Evolutionary conservation across 495 filamentous ascomycete genomes (phyloP), one percentile per base, ranked within the genome.

Genomic region (Penicillium lagena): DNA sequence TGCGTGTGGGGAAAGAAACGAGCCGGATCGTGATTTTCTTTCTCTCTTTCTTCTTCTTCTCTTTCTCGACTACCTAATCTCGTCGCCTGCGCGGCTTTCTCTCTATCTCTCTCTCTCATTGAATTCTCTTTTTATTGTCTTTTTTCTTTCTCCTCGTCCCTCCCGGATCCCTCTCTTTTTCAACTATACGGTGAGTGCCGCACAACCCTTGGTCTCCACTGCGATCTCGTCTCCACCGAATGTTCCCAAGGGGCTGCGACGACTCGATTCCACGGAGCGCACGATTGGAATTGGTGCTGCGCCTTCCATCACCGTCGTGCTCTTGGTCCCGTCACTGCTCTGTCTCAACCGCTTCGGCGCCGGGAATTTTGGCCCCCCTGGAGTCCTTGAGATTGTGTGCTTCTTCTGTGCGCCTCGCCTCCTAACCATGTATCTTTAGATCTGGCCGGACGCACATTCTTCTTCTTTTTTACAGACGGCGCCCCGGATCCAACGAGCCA

Each of bases 391-490:
- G 32, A 34, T 34, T 34, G 37, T 40, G 15, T 35, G 43, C 22
- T 22, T 22, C 22, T 22, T 22, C 22, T 22, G 22, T 22, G 22
- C 22, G 22, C 22, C 2, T 22, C 30, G 30, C 47, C 37, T 48
- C 45, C 46, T 46, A 55, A 60, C 50, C 17, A 55, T 36, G 51
- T 37, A 38, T 29, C 35, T 41, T 37, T 56, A 58, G 55, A 51
- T 46, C 45, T 37, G 39, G 34, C 45, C 45, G 32, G 42, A 46
- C 48, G 43, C 50, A 40, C 57, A 63, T 61, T 63, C 58, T 47
- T 46, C 41, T 44, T 42, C 40, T 15, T 36, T 40, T 36, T 29
- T 22, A 22, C 22, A 6, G 3, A 22, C 22, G 4, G 22, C 22
- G 22, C 44, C 42, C 45, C 42, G 30, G 39, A 41, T 40, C 50